Conservation (phyloP, 2,329 filamentous ascomycete genomes). For the Dactylellina parvicollis region DNA sequence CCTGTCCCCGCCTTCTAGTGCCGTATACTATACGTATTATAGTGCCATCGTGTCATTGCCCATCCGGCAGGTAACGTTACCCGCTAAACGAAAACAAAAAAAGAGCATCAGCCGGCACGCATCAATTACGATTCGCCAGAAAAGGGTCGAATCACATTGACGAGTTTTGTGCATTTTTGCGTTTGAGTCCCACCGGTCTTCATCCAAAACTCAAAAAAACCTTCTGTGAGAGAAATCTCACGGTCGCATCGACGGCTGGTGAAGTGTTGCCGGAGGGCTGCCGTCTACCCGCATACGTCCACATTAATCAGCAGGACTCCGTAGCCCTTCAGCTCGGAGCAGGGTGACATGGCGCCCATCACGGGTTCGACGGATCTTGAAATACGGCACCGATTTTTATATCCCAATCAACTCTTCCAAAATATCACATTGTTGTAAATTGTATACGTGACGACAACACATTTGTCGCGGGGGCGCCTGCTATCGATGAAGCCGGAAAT, state of each 20-base stretch:
- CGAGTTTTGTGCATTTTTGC: no score
- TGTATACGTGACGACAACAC: slow-evolving; percentile 50
- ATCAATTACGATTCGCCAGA: no score
- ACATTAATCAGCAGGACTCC: not conserved
- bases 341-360: not conserved
- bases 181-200: not conserved
- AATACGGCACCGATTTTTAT: slow-evolving; percentile 15
- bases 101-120: no score
- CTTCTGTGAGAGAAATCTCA: not conserved
- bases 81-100: not conserved
- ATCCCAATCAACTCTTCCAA: slow-evolving; percentile 41
- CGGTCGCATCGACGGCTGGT: slow-evolving; percentile 13
- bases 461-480: slow-evolving; percentile 4
- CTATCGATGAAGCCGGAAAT: slow-evolving; percentile 30
- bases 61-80: slow-evolving; percentile 1
- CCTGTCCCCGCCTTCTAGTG: no score
- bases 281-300: not conserved
- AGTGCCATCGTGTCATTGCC: not conserved
- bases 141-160: no score
- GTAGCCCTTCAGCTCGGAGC: not conserved
- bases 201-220: not conserved
- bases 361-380: no score
- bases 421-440: slow-evolving; percentile 54
- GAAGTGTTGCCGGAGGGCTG: slow-evolving; percentile 9
- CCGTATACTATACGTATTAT: no score